Conservation (phyloP, 2,329 filamentous ascomycete species). For the Monilinia vaccinii-corymbosi region DNA sequence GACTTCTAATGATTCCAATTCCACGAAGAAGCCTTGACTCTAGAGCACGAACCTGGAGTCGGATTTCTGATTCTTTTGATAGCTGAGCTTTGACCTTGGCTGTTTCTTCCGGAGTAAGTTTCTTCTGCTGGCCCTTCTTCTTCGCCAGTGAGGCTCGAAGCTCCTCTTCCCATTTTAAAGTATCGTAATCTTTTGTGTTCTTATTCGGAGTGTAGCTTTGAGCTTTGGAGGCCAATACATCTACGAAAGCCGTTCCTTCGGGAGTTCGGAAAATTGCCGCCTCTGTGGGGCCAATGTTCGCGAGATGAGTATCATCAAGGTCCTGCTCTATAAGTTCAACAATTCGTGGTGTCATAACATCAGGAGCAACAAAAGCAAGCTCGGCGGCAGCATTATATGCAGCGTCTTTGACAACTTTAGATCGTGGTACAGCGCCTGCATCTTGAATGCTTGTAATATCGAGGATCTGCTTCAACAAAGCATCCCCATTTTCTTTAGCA, state of each 20-base stretch:
- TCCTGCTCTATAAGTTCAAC: constrained; percentile 67
- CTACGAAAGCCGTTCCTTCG: constrained; percentile 79
- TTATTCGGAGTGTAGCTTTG: constrained; percentile 66
- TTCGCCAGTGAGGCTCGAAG: constrained; percentile 77
- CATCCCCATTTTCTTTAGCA: constrained; percentile 52
- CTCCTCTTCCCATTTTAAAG: constrained; percentile 94
- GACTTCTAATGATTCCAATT: constrained; percentile 73
- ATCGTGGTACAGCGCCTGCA: constrained; percentile 32
- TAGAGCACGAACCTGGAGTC: constrained; percentile 58
- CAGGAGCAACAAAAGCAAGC: constrained; percentile 85
- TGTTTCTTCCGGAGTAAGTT: constrained; percentile 80
- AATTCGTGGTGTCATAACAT: constrained; percentile 66
- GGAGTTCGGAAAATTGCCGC: constrained; percentile 88
- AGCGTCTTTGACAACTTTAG: constrained; percentile 49
- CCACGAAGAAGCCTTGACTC: constrained; percentile 70
- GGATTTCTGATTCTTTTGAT: constrained; percentile 74
- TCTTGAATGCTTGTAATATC: constrained; percentile 39
- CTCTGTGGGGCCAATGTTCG: constrained; percentile 72
- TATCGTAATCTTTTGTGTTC: constrained; percentile 91
- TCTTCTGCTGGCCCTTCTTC: constrained; percentile 87
- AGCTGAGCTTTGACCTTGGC: constrained; percentile 86
- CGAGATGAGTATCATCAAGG: constrained; percentile 60
- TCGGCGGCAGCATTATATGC: constrained; percentile 82
- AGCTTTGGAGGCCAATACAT: constrained; percentile 79
- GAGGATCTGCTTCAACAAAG: constrained; percentile 60